Conservation (phyloP, 140 eudicot species). For the Bidens hawaiensis region DNA sequence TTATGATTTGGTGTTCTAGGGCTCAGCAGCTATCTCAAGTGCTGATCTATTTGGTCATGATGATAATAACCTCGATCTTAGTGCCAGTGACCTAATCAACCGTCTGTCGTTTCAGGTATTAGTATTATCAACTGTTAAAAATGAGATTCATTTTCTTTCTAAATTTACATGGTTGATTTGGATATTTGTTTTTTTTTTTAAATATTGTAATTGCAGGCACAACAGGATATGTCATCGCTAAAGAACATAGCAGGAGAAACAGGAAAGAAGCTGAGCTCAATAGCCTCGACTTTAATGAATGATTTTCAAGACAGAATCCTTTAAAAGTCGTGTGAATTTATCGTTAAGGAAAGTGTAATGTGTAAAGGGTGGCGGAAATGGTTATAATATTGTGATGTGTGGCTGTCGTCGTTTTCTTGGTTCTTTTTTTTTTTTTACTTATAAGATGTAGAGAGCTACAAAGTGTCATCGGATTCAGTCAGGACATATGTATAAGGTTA, state of each 20-base stretch:
- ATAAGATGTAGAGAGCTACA: constrained; percentile 1
- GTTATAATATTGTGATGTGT: constrained; percentile 22
- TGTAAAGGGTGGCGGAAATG: constrained; percentile 24
- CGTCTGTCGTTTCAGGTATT: constrained; percentile 91
- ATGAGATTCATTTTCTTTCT: not conserved
- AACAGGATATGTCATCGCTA: constrained; percentile 87
- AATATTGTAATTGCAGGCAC: constrained; percentile 58
- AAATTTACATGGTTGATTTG: not conserved
- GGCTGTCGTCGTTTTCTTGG: constrained; percentile 6
- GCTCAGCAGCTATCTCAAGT: constrained; percentile 89
- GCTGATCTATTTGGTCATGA: constrained; percentile 83
- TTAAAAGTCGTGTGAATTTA: constrained; percentile 22
- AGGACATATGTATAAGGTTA: constrained; percentile 3
- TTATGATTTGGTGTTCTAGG: constrained; percentile 34
- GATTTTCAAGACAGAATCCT: constrained; percentile 91
- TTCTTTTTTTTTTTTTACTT: not conserved
- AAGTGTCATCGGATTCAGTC: not conserved
- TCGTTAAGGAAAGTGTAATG: constrained; percentile 5
- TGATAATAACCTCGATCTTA: constrained; percentile 50
- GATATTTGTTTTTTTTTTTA: not conserved
- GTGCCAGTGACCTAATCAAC: constrained; percentile 90
- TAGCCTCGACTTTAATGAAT: constrained; percentile 75
- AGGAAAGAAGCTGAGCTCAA: constrained; percentile 78
- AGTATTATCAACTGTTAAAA: not conserved
- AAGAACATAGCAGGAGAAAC: constrained; percentile 95